Evolutionary conservation across 2,329 filamentous ascomycete species (phyloP), one percentile per base, ranked within the genome.

Genomic region (Stagonosporopsis cucurbitacearum): DNA sequence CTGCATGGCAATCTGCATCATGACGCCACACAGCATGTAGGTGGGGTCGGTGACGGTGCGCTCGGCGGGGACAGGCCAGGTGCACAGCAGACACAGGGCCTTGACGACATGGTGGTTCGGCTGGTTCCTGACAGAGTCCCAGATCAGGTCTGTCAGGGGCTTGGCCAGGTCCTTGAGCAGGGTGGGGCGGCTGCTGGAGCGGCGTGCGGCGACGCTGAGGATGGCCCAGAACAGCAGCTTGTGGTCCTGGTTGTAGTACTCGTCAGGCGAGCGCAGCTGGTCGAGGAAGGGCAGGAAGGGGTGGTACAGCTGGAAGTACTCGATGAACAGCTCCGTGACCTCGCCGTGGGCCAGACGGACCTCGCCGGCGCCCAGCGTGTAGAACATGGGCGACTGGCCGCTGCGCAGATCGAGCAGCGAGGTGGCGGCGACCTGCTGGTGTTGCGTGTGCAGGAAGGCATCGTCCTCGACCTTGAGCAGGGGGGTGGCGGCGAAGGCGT

Each of bases 171-270:
- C 85, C 41, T 84, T 86, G 50, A 94, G 81, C 28, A 93, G 80
- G 13, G 80, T 82, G 1, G 84, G 84, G 57, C 89, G 88, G 0
- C 81, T 77, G 37, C 81, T 80, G 69, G 88, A 92, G 35, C 90
- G 87, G 47, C 90, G 86, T 37, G 89, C 86, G 20, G 90, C 90
- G 51, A 92, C 87, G 32, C 89, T 85, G 41, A 93, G 81, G 56
- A 94, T 88, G 43, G 89, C 85, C 92, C 92, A 96, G 76, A 96
- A 96, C 1, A 96, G 83, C 13, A 96, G 81, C 4, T 88, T 87
- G 46, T 92, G 89, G 66, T 94, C 88, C 57, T 87, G 84, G 69
- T 89, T 89, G 72, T 91, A 95, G 54, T 86, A 81, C 42, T 95
- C 74, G n/a, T 75, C 89, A 1, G 91, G 88, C 0, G 84, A 78